Percentiles rank a stretch among this genome's conserved stretches.
Conservation (phyloP, 768 basidiomycete species). For the Vararia minispora region DNA sequence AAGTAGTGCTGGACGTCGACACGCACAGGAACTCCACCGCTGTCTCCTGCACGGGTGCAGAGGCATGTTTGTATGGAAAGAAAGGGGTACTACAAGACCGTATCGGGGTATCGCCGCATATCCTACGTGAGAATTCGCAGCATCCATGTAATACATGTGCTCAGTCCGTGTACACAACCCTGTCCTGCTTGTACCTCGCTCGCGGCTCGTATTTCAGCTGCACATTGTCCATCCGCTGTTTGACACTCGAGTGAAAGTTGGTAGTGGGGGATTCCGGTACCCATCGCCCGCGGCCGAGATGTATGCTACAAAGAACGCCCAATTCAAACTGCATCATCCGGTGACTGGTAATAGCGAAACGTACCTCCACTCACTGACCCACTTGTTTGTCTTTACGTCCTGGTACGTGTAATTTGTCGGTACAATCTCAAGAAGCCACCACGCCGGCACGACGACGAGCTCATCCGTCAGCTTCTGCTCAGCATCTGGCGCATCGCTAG, state of each 20-base stretch:
- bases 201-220: not conserved
- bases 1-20: no score
- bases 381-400: slow-evolving; percentile 37
- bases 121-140: no score
- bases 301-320: not conserved
- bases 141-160: not conserved
- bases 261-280: not conserved
- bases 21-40: no score
- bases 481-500: slow-evolving; percentile 21
- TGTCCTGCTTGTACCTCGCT: not conserved
- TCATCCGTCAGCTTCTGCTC: slow-evolving; percentile 43
- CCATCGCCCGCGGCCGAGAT: not conserved
- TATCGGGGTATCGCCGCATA: no score
- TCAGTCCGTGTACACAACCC: not conserved
- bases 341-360: slow-evolving; percentile 19
- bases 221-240: not conserved
- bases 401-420: slow-evolving; percentile 47
- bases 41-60: no score
- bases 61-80: no score
- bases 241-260: slow-evolving; percentile 4
- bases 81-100: no score
- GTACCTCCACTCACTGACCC: slow-evolving; percentile 46
- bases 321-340: not conserved
- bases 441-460: slow-evolving; percentile 31
- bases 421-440: slow-evolving; percentile 69